A percentile compares a stretch with the other conserved stretches of the same genome.
phyloP scores from a whole-genome alignment of 2,329 filamentous ascomycete species.

The Beauveria bassiana region DNA sequence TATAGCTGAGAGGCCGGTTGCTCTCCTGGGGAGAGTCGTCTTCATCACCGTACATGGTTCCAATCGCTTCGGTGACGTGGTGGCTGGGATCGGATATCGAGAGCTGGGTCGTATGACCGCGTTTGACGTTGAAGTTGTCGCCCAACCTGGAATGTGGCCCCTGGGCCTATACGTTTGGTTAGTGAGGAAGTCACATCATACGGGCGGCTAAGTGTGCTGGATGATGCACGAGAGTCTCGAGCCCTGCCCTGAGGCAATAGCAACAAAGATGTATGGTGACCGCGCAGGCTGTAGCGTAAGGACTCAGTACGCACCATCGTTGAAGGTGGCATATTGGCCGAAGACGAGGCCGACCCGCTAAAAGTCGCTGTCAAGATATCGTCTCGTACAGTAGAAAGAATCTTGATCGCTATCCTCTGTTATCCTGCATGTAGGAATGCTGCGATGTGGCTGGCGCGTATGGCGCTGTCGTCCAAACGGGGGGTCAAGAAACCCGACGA shows the following conservation, averaged over 20 bases:
- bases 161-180: constrained; percentile 38
- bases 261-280: neutral
- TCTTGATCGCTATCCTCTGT: neutral
- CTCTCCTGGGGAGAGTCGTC: constrained; percentile 52
- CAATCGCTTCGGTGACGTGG: constrained; percentile 91
- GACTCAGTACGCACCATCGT: constrained; percentile 39
- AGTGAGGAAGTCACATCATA: neutral
- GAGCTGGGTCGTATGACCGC: constrained; percentile 50
- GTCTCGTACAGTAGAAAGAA: neutral
- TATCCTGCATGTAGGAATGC: neutral
- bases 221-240: neutral
- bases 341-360: constrained; percentile 28
- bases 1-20: constrained; percentile 66
- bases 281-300: neutral
- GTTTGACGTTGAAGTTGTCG: constrained; percentile 49
- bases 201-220: neutral
- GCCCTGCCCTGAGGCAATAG: neutral
- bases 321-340: constrained; percentile 31
- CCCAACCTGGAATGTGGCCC: constrained; percentile 47
- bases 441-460: constrained; percentile 1
- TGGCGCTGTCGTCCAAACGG: constrained; percentile 6
- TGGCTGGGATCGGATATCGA: constrained; percentile 82
- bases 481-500: constrained; percentile 10
- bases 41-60: constrained; percentile 78
- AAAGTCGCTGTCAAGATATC: constrained; percentile 18